Evolutionary conservation across 495 filamentous ascomycete genomes (phyloP).

Genomic region (Penicillium nucicola): DNA sequence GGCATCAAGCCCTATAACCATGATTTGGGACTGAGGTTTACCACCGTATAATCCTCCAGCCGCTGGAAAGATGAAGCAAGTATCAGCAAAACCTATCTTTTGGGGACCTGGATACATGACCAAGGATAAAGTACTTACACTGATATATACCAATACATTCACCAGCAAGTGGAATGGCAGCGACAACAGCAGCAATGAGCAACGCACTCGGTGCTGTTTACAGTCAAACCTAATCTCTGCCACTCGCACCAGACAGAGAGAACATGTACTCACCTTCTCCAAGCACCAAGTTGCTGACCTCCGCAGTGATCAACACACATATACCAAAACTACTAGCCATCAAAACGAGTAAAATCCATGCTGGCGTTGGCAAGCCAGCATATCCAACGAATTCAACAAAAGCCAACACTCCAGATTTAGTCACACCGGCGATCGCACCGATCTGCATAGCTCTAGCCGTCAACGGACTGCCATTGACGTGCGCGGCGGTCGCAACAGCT

Average conservation of each 20-base stretch:
- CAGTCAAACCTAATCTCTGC: background rate
- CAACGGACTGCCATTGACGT: constrained; percentile 11
- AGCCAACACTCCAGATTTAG: constrained; percentile 10
- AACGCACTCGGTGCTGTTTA: constrained; percentile 10
- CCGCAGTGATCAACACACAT: constrained; percentile 13
- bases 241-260: background rate
- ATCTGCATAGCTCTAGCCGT: constrained; percentile 11
- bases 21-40: constrained; percentile 1
- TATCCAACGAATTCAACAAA: constrained; percentile 12
- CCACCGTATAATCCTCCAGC: constrained; percentile 8
- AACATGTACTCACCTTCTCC: constrained; percentile 10
- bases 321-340: constrained; percentile 14
- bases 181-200: constrained; percentile 15
- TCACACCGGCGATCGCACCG: constrained; percentile 13
- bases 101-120: no score
- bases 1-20: constrained; percentile 12
- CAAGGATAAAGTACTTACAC: background rate
- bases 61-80: background rate
- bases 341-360: constrained; percentile 12
- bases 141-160: constrained; percentile 17
- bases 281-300: constrained; percentile 15
- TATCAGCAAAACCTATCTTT: background rate
- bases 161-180: constrained; percentile 12
- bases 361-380: constrained; percentile 10
- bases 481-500: constrained; percentile 13